Evolutionary conservation across 495 filamentous ascomycete species (phyloP), one percentile per base, ranked within the genome.

Genomic region (Tuber brumale): DNA sequence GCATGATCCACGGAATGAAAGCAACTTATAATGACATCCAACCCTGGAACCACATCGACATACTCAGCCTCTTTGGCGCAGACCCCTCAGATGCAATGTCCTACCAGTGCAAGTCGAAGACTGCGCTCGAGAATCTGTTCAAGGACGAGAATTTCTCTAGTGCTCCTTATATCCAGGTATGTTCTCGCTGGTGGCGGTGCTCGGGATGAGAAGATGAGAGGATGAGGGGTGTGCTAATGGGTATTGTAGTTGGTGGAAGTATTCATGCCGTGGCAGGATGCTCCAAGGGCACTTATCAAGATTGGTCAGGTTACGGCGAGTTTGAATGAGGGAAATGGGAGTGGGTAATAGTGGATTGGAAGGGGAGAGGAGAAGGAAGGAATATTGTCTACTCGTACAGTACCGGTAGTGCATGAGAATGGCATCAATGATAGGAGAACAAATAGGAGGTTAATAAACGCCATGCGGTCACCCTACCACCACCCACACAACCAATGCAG

Each of bases 251-350:
- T 97, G 84, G 94, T 97, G 41, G 94, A 97, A 85, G 73, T 97
- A 71, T 93, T 93, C 82, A 94, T 97, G 89, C 90, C 90, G 27
- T 91, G 89, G 84, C 88, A 94, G 74, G 94, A 97, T 84, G 90
- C 93, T 39, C 94, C 94, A 0, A 83, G 86, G 70, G 90, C 88
- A 31, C 82, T 97, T 84, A 91, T 90, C 81, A 81, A 88, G 70
- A 89, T 89, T 21, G 89, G 90, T 1, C 84, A 88, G 78, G 86
- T 91, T 70, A 91, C 92, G 42, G 92, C 93, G 7, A 35, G 10
- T 35, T 66, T 66, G 57, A 66, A 66, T 16, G 27, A 35, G 0
- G 57, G 57, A 35, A 35, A 14, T 35, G 14, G 10, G 57, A 18
- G 27, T 18, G 57, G 14, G 31, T 8, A 35, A 35, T 66, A 31